Percentiles rank a stretch among this genome's conserved stretches.
Evolutionary conservation across 352 stramenopile genomes (phyloP).

Genomic region (Phytophthora pluvialis): DNA sequence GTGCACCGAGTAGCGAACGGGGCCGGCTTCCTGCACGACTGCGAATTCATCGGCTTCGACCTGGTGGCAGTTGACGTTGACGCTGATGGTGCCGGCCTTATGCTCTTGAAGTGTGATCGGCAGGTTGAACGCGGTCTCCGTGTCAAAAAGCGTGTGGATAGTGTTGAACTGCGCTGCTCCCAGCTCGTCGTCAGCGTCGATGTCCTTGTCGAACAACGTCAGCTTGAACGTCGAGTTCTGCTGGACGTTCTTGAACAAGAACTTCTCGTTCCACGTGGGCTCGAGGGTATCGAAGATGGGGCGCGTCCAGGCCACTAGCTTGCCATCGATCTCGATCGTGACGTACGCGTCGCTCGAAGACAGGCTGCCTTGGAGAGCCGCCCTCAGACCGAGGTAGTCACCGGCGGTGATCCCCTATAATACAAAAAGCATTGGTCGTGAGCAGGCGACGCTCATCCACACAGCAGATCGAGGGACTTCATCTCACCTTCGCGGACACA

Average conservation of each 20-base stretch:
- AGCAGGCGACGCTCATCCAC: too few relatives aligned
- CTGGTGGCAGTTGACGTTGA: slow-evolving; percentile 30
- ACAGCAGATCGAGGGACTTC: too few relatives aligned
- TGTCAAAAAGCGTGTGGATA: slow-evolving; percentile 19
- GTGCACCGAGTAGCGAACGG: slow-evolving; percentile 43
- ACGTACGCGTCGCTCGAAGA: slow-evolving; percentile 44
- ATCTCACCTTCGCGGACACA: slow-evolving; percentile 36
- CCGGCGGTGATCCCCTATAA: slow-evolving; percentile 31
- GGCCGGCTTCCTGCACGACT: slow-evolving; percentile 27
- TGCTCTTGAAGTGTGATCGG: slow-evolving; percentile 22
- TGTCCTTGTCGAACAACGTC: slow-evolving; percentile 39
- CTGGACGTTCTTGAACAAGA: slow-evolving; percentile 39
- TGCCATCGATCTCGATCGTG: slow-evolving; percentile 33
- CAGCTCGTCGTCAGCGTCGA: slow-evolving; percentile 34
- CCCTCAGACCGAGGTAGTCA: slow-evolving; percentile 32
- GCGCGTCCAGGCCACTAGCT: slow-evolving; percentile 35
- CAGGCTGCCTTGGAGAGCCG: slow-evolving; percentile 23
- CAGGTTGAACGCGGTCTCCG: slow-evolving; percentile 28
- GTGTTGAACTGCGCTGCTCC: slow-evolving; percentile 31
- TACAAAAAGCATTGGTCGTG: not conserved
- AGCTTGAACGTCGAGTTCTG: slow-evolving; percentile 36
- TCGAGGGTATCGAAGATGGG: slow-evolving; percentile 40
- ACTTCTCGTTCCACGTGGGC: slow-evolving; percentile 44
- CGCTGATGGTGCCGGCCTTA: slow-evolving; percentile 30
- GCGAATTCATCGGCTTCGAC: slow-evolving; percentile 2